Evolutionary conservation across 768 basidiomycete species (phyloP), one percentile per base, ranked within the genome.

Genomic region (Termitomyces sp.): DNA sequence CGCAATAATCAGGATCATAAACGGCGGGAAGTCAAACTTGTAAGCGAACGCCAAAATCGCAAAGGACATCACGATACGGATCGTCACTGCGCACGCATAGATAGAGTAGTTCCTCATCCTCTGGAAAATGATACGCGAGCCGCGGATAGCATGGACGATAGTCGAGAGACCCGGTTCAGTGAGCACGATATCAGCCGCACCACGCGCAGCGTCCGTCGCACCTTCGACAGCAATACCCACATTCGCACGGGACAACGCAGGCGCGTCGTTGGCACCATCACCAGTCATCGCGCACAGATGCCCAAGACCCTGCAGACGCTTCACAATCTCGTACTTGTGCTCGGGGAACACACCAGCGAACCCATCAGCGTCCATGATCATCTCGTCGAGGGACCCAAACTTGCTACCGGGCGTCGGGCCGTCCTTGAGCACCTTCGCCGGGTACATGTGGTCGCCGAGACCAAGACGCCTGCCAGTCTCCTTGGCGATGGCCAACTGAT

Each of bases 261-360:
- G 96, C 57, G 96, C 96, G 64, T 98, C 95, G 73, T 98, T 98
- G 70, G 96, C 96, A 84, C 96, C 96, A 69, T 98, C 96, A 83
- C 96, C 96, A 72, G 96, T 98, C 96, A 98, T 98, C 59, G 96
- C 96, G 74, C 91, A 93, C 60, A 97, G 77, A 75, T 97, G 95
- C 51, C 95, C 96, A 61, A 98, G 88, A 71, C 87, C 93, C 72
- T 98, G 96, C 56, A 98, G 87, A 66, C 95, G 92, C 80, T 96
- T 97, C 79, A 98, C 96, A 62, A 98, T 98, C 76, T 98, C 96
- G 72, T 96, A 98, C 84, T 98, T 98, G 90, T 97, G 96, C 77
- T 96, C 95, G 58, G 95, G 95, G 93, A 96, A 98, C 65, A 96
- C 95, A 72, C 96, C 96, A 47, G 96, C 96, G 75, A 98, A 98